Evolutionary conservation across 148 eudicot species (phyloP).

Genomic region (Beta vulgaris): DNA sequence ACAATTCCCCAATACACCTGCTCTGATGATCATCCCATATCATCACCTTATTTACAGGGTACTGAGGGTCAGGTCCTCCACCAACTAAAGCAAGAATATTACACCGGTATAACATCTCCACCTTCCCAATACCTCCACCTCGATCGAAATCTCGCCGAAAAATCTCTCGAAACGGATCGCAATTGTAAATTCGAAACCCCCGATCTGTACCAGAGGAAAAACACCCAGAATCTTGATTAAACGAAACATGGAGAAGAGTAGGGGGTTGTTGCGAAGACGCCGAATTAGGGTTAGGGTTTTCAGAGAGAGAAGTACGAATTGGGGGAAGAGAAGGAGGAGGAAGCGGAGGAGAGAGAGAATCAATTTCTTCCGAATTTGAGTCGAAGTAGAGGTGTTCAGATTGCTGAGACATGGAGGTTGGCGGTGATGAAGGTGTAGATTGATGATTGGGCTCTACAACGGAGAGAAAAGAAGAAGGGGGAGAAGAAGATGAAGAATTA

Average conservation of each 20-base stretch:
- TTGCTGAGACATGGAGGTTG: conserved; percentile 31
- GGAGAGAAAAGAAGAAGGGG: conserved; percentile 23
- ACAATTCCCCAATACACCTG: conserved; percentile 82
- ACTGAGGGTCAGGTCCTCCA: conserved; percentile 80
- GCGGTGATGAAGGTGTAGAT: conserved; percentile 18
- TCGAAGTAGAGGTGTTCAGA: conserved; percentile 29
- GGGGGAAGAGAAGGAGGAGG: conserved; percentile 31
- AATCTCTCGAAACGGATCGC: conserved; percentile 87
- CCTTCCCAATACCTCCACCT: conserved; percentile 73
- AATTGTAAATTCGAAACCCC: conserved; percentile 75
- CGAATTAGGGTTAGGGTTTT: conserved; percentile 33
- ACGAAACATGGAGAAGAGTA: conserved; percentile 57
- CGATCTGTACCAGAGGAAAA: conserved; percentile 74
- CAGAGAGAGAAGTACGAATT: conserved; percentile 23
- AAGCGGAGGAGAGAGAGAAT: conserved; percentile 20
- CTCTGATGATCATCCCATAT: conserved; percentile 92
- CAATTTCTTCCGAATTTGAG: conserved; percentile 6
- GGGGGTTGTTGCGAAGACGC: conserved; percentile 27
- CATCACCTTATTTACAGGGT: conserved; percentile 81
- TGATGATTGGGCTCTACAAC: too few species aligned
- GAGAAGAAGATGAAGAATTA: conserved; percentile 24
- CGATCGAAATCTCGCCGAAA: conserved; percentile 72
- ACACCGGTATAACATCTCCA: conserved; percentile 86
- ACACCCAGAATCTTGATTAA: conserved; percentile 77
- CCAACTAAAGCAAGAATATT: conserved; percentile 87